These are phyloP conservation scores for Metarhizium rileyi DNA, from an alignment of 2,329 filamentous ascomycete species.

Conservation along the genomic window DNA sequence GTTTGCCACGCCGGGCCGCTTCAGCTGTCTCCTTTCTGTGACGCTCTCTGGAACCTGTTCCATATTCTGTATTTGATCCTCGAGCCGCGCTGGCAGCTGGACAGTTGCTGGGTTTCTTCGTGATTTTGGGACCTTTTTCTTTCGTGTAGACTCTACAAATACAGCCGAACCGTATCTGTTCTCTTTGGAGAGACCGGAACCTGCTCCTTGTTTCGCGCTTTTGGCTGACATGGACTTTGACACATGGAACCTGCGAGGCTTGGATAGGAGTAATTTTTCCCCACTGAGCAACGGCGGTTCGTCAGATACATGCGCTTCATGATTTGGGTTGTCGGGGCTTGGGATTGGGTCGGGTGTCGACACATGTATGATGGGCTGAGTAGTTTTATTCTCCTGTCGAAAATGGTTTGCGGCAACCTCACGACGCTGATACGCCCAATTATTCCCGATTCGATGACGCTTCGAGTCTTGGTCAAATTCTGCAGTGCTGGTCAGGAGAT, in stretches of 20 bases:
- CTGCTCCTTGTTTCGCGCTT: constrained; percentile 10
- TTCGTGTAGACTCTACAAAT: constrained; percentile 45
- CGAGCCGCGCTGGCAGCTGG: not conserved
- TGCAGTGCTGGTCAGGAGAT: constrained; percentile 16
- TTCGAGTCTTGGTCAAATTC: constrained; percentile 45
- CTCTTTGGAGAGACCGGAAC: constrained; percentile 28
- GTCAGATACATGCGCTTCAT: constrained; percentile 2
- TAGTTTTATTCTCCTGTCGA: not conserved
- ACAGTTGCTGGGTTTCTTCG: constrained; percentile 13
- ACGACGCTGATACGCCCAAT: constrained; percentile 48
- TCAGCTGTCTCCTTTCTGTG: constrained; percentile 19
- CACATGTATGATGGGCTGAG: constrained; percentile 37
- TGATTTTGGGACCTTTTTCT: constrained; percentile 19
- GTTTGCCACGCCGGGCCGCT: constrained; percentile 23
- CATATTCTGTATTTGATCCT: not conserved
- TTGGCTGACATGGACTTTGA: constrained; percentile 36
- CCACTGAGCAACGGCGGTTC: not conserved
- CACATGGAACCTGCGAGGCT: constrained; percentile 46
- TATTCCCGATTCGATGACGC: constrained; percentile 39
- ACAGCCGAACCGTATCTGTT: constrained; percentile 34
- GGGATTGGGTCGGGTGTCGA: constrained; percentile 29
- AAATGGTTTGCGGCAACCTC: constrained; percentile 20
- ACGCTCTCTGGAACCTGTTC: constrained; percentile 1
- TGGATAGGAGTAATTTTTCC: constrained; percentile 10
- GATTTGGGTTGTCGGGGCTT: constrained; percentile 7